Percentiles rank a stretch among this genome's conserved stretches.
These are phyloP conservation scores for Aspergillus fumigatus DNA, from an alignment of 2,329 filamentous ascomycete genomes.

Conservation along the genomic window DNA sequence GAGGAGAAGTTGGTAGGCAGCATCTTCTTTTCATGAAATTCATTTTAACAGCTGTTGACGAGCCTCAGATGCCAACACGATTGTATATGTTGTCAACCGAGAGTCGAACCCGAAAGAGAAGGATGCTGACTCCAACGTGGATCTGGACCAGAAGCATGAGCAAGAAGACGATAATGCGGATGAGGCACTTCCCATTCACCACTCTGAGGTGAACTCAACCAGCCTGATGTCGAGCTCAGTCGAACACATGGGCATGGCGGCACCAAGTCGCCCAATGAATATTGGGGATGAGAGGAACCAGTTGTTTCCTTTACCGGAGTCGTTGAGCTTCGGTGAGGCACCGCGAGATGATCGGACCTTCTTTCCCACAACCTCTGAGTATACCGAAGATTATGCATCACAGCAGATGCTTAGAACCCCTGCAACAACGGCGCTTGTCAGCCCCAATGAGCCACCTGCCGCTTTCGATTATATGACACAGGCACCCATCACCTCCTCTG, in stretches of 20 bases:
- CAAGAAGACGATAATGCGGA: slow-evolving; percentile 25
- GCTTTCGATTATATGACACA: slow-evolving; percentile 30
- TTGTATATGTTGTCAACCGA: slow-evolving; percentile 37
- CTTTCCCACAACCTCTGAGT: slow-evolving; percentile 25
- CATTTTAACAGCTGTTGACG: background rate
- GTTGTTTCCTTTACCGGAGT: slow-evolving; percentile 27
- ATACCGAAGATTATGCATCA: slow-evolving; percentile 24
- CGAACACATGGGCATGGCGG: slow-evolving; percentile 16
- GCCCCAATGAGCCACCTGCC: slow-evolving; percentile 25
- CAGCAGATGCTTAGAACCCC: slow-evolving; percentile 26
- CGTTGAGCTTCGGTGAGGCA: slow-evolving; percentile 24
- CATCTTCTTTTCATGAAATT: background rate
- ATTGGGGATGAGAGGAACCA: slow-evolving; percentile 13
- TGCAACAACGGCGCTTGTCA: slow-evolving; percentile 23
- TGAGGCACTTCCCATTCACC: slow-evolving; percentile 24
- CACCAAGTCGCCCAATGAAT: slow-evolving; percentile 18
- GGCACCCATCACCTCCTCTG: slow-evolving; percentile 18
- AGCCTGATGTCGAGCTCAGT: slow-evolving; percentile 23
- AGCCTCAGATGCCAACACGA: slow-evolving; percentile 27
- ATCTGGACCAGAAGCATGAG: slow-evolving; percentile 15
- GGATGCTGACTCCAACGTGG: slow-evolving; percentile 26
- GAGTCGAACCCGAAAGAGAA: slow-evolving; percentile 31
- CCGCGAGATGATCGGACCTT: slow-evolving; percentile 25
- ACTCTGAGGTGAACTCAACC: slow-evolving; percentile 21
- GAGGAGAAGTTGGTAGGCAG: slow-evolving; percentile 37